Evolutionary conservation across 2,329 filamentous ascomycete genomes (phyloP).

Genomic region (Myriosclerotinia duriaeana): DNA sequence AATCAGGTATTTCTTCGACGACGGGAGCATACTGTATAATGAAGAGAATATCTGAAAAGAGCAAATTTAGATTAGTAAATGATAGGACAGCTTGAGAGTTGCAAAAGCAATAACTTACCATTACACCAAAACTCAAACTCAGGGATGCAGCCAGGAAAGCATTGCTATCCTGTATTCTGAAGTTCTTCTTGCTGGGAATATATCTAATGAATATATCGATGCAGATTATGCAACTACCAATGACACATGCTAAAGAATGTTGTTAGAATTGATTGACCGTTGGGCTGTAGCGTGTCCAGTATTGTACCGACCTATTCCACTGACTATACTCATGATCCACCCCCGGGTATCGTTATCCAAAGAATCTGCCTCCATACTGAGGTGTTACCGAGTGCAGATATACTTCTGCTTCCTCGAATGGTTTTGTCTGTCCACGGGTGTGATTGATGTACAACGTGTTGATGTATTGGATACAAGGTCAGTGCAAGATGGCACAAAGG

Average conservation of each 20-base stretch:
- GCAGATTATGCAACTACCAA: conserved; percentile 82
- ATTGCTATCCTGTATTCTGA: conserved; percentile 87
- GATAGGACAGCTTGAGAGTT: neutral
- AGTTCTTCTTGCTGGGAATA: conserved; percentile 71
- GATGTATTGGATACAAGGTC: neutral
- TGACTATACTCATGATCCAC: conserved; percentile 90
- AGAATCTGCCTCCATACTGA: conserved; percentile 28
- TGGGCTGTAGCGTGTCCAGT: neutral
- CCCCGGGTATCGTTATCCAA: conserved; percentile 81
- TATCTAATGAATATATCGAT: conserved; percentile 74
- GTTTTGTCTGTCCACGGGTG: too few species aligned
- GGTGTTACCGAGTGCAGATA: neutral
- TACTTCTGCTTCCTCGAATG: neutral
- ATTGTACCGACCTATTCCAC: conserved; percentile 60
- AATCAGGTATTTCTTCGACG: conserved; percentile 74
- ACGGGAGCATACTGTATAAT: conserved; percentile 89
- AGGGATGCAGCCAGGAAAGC: conserved; percentile 83
- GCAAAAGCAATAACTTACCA: conserved; percentile 60
- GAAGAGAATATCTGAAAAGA: conserved; percentile 78
- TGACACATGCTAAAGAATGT: conserved; percentile 55
- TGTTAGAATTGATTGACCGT: conserved; percentile 1
- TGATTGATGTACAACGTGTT: neutral
- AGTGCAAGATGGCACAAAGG: neutral
- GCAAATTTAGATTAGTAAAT: neutral
- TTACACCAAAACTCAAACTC: conserved; percentile 91